Evolutionary conservation across 169 alveolate genomes (phyloP), one percentile per base, ranked within the genome.

Genomic region (Plasmodium relictum): DNA sequence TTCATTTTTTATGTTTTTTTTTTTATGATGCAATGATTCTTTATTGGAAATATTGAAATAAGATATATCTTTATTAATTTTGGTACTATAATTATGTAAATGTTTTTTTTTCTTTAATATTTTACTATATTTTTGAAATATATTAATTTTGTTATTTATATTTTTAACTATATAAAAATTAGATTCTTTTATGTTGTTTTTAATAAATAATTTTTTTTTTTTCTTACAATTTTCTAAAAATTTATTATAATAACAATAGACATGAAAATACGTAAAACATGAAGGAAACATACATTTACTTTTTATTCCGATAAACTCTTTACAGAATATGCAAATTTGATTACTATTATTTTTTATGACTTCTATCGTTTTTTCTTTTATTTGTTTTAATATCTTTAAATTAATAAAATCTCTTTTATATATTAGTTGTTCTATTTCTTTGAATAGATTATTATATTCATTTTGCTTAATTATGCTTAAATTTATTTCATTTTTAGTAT

Each of bases 201-300:
- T n/a, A 48, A 48, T 10, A n/a, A 1, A n/a, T n/a, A 10, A 48
- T 2, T 50, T 52, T 54, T 54, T 72, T 37, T 26, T 54, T 54
- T 54, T 54, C 54, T 54, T 14, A 2, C 18, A 37, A 52, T 9
- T n/a, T 14, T 76, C 42, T 9, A 76, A 14, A 26, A 63, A 76
- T 8, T 20, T n/a, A 10, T 76, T 69, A 48, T 44, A 76, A 54
- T 76, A 76, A 26, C 89, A 76, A 63, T 66, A 63, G n/a, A 76
- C 62, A 39, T 76, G 89, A 20, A 76, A 76, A 48, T 76, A 76
- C 2, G 74, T 41, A 26, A 6, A 58, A 26, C 89, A 76, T 9
- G 89, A 76, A 3, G 89, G 89, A 8, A 37, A 76, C 89, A 76
- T 76, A 39, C 89, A 76, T 48, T 76, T 76, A 2, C 76, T 76